A percentile compares a stretch with the other conserved stretches of the same genome.
Conservation (phyloP, 2,329 filamentous ascomycete genomes). For the Colletotrichum phormii region DNA sequence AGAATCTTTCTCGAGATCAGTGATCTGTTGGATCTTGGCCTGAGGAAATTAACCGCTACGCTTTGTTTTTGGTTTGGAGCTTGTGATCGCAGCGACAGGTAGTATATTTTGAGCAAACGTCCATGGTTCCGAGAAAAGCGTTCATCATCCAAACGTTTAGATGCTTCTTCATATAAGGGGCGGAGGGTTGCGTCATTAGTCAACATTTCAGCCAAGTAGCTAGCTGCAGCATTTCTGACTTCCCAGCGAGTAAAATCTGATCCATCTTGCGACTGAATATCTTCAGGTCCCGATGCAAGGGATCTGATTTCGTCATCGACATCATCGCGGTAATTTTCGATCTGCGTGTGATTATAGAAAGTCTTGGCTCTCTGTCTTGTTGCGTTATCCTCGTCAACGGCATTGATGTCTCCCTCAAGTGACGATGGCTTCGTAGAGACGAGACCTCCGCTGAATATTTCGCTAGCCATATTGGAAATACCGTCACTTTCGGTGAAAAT, state of each 20-base stretch:
- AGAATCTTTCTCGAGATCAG: not conserved
- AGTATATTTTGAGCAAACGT: not conserved
- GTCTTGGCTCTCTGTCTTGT: not conserved
- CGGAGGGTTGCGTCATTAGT: accelerated
- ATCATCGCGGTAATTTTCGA: not conserved
- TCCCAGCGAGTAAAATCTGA: not conserved
- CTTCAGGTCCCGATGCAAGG: not conserved
- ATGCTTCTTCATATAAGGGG: not conserved
- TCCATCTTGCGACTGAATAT: not conserved
- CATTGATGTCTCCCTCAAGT: not conserved
- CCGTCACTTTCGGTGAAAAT: not conserved
- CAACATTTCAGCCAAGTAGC: not conserved
- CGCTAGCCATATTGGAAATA: not conserved
- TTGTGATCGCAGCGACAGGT: not conserved
- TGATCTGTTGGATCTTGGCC: not conserved
- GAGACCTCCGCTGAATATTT: not conserved
- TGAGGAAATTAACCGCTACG: not conserved
- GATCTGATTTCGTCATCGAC: not conserved
- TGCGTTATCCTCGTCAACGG: accelerated
- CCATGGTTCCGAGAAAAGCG: not conserved
- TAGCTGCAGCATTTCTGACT: not conserved
- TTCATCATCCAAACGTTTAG: accelerated
- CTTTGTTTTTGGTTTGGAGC: not conserved
- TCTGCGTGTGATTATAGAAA: not conserved
- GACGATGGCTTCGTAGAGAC: not conserved